Conservation (phyloP, 108 stramenopile species). For the Chaetoceros tenuissimus region DNA sequence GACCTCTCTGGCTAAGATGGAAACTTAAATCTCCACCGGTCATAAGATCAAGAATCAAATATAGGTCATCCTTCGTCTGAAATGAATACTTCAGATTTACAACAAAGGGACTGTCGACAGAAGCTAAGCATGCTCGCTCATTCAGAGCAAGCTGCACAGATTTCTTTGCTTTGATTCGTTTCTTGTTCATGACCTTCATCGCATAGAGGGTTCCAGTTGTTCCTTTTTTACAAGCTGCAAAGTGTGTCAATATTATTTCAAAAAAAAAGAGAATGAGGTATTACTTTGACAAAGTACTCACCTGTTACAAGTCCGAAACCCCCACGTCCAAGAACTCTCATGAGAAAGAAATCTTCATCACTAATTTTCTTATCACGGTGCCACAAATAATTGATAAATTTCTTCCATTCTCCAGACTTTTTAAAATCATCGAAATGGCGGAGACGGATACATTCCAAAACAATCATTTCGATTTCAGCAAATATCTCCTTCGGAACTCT, state of each 20-base stretch:
- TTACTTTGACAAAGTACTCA: constrained; percentile 21
- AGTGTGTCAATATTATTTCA: background rate
- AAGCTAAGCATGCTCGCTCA: constrained; percentile 79
- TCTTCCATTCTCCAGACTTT: constrained; percentile 38
- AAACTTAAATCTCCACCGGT: constrained; percentile 90
- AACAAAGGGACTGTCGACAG: constrained; percentile 85
- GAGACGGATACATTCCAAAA: constrained; percentile 41
- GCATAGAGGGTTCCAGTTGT: constrained; percentile 93
- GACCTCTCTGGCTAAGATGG: constrained; percentile 70
- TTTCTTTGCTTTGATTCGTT: constrained; percentile 88
- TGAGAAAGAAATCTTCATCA: constrained; percentile 89
- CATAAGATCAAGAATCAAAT: constrained; percentile 94
- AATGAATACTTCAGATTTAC: constrained; percentile 96
- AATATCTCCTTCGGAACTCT: constrained; percentile 38
- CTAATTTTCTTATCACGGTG: constrained; percentile 61
- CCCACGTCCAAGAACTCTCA: constrained; percentile 88
- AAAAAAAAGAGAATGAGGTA: background rate
- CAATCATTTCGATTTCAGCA: constrained; percentile 50
- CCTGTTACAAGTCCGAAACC: constrained; percentile 93
- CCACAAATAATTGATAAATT: constrained; percentile 65
- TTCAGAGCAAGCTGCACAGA: constrained; percentile 82
- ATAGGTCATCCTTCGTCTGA: constrained; percentile 79
- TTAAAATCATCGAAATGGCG: constrained; percentile 59
- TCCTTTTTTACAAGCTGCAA: constrained; percentile 86
- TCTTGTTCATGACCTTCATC: constrained; percentile 98